Percentiles rank a stretch among this genome's conserved stretches.
phyloP scores from a whole-genome alignment of 805 yeast species.

The Monosporozyma yasuniensis region DNA sequence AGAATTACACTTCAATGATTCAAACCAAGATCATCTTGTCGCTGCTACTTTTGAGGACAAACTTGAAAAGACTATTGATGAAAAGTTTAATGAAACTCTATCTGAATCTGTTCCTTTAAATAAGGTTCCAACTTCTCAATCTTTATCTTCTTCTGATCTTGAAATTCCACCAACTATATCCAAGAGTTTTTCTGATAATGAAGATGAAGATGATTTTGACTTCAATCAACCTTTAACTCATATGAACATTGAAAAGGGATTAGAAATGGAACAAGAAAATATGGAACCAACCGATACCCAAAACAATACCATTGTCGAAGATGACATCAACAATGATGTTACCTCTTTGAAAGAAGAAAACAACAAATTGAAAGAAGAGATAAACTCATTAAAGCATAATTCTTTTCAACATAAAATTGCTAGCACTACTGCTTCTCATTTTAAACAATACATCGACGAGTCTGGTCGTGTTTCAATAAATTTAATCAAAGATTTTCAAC shows the following conservation, averaged over 20 bases:
- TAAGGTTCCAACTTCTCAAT: neutral
- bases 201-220: neutral
- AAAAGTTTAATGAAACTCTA: neutral
- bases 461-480: slow-evolving; percentile 16
- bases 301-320: neutral
- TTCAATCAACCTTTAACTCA: neutral
- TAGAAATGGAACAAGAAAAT: neutral
- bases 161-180: neutral
- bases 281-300: neutral
- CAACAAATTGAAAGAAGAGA: slow-evolving; percentile 15
- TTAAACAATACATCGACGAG: slow-evolving; percentile 6
- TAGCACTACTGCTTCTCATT: neutral
- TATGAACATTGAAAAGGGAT: neutral
- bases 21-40: neutral
- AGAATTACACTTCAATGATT: neutral
- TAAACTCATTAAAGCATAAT: slow-evolving; percentile 27
- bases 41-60: neutral
- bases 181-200: neutral
- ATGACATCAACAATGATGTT: neutral
- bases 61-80: neutral
- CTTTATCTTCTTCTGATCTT: neutral
- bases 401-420: neutral
- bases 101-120: neutral
- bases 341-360: slow-evolving; percentile 5
- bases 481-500: slow-evolving; percentile 8